A percentile compares a stretch with the other conserved stretches of the same genome.
Conservation (phyloP, 2,329 filamentous ascomycete genomes). For the Microsporum canis region DNA sequence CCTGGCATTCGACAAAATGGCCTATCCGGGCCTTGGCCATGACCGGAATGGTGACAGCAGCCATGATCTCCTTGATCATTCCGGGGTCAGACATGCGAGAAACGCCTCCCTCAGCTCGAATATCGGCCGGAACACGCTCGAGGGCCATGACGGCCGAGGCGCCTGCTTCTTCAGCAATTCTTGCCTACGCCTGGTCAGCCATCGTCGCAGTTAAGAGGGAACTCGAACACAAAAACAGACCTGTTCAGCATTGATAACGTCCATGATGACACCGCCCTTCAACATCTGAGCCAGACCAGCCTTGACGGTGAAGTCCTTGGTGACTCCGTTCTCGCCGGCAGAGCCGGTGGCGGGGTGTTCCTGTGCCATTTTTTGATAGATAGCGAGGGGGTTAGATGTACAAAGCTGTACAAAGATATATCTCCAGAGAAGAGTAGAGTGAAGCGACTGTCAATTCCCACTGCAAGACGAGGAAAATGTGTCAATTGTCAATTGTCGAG, state of each 20-base stretch:
- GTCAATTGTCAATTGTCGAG: background rate
- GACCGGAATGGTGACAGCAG: constrained; percentile 88
- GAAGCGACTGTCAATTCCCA: background rate
- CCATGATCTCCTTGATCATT: constrained; percentile 94
- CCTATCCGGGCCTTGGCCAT: constrained; percentile 99
- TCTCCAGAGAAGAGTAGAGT: background rate
- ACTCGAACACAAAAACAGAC: constrained; percentile 27
- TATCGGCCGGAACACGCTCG: constrained; percentile 93
- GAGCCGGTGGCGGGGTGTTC: constrained; percentile 23
- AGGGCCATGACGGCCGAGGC: constrained; percentile 97
- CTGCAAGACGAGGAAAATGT: background rate
- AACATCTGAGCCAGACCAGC: constrained; percentile 93
- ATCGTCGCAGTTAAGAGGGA: background rate
- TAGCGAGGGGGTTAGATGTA: background rate
- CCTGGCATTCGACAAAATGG: constrained; percentile 93
- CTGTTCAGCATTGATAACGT: constrained; percentile 85
- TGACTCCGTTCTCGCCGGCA: constrained; percentile 36
- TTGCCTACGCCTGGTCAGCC: constrained; percentile 46
- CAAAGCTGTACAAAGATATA: no score
- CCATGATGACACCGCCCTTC: constrained; percentile 99
- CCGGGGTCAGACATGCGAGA: constrained; percentile 91
- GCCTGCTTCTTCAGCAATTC: constrained; percentile 93
- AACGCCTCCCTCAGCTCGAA: constrained; percentile 81
- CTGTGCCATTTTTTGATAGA: constrained; percentile 25
- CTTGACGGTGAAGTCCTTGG: constrained; percentile 72